A percentile compares a stretch with the other conserved stretches of the same genome.
Evolutionary conservation across 2,329 filamentous ascomycete species (phyloP).

Genomic region (Hawksworthiomyces lignivorus): DNA sequence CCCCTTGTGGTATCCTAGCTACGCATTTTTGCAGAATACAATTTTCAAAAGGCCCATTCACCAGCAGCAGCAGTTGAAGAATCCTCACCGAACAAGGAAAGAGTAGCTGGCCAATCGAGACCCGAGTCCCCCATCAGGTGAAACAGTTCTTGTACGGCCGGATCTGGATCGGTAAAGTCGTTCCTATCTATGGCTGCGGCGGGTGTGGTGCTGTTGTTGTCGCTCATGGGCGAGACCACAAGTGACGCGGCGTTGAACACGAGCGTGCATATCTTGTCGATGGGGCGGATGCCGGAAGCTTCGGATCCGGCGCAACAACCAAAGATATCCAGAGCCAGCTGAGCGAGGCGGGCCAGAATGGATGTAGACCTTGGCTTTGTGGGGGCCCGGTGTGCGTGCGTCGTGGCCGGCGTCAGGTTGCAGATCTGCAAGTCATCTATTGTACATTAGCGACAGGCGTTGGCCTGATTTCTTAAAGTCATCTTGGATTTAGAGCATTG

Average conservation of each 20-base stretch:
- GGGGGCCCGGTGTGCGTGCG: background rate
- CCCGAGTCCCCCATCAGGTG: slow-evolving; percentile 1
- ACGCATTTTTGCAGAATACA: no score
- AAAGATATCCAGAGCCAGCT: background rate
- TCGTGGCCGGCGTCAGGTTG: background rate
- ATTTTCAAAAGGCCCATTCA: no score
- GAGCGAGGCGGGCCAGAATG: background rate
- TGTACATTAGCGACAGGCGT: no score
- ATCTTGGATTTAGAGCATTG: no score
- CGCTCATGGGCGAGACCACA: background rate
- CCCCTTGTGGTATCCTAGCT: no score
- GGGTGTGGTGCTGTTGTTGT: no score
- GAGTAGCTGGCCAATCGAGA: background rate
- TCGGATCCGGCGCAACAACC: background rate
- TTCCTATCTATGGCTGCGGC: no score
- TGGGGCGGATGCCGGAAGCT: no score
- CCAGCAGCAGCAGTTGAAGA: no score
- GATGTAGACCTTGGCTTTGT: background rate
- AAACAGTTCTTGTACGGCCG: background rate
- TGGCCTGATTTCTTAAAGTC: no score
- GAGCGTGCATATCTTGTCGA: slow-evolving; percentile 1
- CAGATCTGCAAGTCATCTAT: slow-evolving; percentile 4
- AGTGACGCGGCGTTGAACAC: slow-evolving; percentile 2
- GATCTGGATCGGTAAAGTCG: background rate
- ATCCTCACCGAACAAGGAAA: background rate